Percentiles rank a stretch among this genome's conserved stretches.
Conservation (phyloP, 345 rosid species). For the Anastatica hierochuntica region DNA sequence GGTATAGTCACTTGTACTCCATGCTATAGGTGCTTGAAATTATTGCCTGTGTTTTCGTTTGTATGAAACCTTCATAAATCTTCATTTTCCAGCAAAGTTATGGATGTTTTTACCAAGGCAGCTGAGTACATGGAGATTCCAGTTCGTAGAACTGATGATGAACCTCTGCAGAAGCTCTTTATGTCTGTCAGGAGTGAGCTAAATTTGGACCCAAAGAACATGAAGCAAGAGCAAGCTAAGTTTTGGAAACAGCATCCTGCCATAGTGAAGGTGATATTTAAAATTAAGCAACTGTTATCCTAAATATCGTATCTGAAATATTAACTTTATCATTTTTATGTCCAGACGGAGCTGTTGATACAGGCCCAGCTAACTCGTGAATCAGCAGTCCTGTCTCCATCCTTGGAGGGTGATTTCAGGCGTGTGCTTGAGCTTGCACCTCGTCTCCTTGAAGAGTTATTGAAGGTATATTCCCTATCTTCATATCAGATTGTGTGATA, state of each 20-base stretch:
- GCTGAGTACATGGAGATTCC: conserved; percentile 97
- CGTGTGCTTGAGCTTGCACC: conserved; percentile 91
- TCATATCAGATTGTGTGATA: not conserved
- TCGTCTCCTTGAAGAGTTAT: conserved; percentile 88
- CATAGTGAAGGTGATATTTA: conserved; percentile 62
- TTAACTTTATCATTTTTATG: too few species aligned
- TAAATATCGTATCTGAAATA: too few species aligned
- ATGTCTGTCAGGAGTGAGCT: conserved; percentile 94
- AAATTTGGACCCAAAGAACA: conserved; percentile 86
- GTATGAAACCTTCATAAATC: not conserved
- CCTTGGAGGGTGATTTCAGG: conserved; percentile 68
- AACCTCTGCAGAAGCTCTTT: too few species aligned
- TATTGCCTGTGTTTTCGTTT: conserved; percentile 1
- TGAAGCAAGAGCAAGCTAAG: conserved; percentile 99
- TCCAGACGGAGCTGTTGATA: conserved; percentile 91
- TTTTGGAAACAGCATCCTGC: conserved; percentile 99
- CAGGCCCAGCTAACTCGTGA: conserved; percentile 92
- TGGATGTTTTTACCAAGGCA: conserved; percentile 96
- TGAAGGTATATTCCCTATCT: conserved; percentile 51
- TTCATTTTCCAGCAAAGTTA: conserved; percentile 69
- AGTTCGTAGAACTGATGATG: conserved; percentile 88
- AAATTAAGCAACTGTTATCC: conserved; percentile 2
- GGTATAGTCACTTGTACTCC: conserved; percentile 32
- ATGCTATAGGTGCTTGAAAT: not conserved
- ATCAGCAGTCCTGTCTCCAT: conserved; percentile 65